Base-by-base conservation (phyloP, 176 grass and related monocot genomes). In the Elymus sibiricus region DNA sequence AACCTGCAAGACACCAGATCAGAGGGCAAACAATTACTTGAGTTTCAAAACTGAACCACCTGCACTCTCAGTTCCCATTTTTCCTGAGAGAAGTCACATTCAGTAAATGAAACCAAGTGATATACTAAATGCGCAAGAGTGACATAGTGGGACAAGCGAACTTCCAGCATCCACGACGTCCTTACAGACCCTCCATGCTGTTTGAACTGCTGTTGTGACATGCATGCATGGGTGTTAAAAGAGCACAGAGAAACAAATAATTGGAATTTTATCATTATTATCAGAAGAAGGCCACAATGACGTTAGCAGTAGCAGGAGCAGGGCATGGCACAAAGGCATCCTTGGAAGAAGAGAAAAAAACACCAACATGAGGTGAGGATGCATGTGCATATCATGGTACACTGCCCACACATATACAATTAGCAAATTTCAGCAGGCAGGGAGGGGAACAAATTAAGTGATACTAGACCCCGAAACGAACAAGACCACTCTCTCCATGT, bases 141-240 rank as follows among this genome's bases (percentile, higher is more conserved):
- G 19, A 89, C 91, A 79, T 92, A 95, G 93, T 9, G 91, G 93
- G 58, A 98, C 64, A 76, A 98, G 72, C 70, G 77, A 88, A 25
- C 78, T 85, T 90, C 91, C 93, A 12, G 90, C 80, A 7, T 98
- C 89, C 25, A 90, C 84, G 9, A 26, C 84, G 66, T 90, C 74
- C 37, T 56, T 74, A 60, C 80, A 65, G 28, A 47, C 74, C 44
- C 46, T 83, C 88, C 74, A 92, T 82, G 88, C 88, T 40, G 90
- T 94, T 71, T 89, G 93, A 92, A 90, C 24, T 27, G 89, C 95
- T 98, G 66, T 19, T 37, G 11, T 32, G 39, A 81, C 56, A 83
- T 55, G 22, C 1, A 82, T 35, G 34, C 34, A 35, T 8, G 11
- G 44, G 59, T 76, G 42, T 70, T 73, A 35, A 35, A 35, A 35